Conservation (phyloP, 176 grass and related monocot species). For the Avena sativa region DNA sequence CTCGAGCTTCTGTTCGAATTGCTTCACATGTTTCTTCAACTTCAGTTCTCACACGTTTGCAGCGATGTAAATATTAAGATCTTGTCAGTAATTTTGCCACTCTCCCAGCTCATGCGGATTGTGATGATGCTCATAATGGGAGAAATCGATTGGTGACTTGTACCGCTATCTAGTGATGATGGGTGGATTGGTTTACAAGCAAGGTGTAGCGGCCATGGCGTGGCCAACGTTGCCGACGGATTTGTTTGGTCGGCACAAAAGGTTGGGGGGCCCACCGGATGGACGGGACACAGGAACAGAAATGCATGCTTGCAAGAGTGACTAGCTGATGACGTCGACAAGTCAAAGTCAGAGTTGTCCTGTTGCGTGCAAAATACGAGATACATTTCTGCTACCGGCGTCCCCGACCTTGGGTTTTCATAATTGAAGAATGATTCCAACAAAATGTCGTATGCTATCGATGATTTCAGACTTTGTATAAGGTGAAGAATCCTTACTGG, state of each 20-base stretch:
- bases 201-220: neutral
- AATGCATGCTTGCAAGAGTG: conserved; percentile 14
- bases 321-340: neutral
- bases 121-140: neutral
- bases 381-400: neutral
- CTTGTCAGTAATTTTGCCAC: neutral
- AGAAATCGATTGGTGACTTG: neutral
- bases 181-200: conserved; percentile 3
- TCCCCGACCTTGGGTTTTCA: no score
- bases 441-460: no score
- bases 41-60: neutral
- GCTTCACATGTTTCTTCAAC: neutral
- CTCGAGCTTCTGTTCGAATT: conserved; percentile 14
- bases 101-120: neutral
- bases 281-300: neutral
- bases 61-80: conserved; percentile 44
- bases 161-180: neutral
- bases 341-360: conserved; percentile 50
- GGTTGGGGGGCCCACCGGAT: neutral
- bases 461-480: no score
- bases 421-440: no score
- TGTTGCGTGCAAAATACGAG: neutral
- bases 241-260: neutral
- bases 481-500: no score
- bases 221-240: neutral